Evolutionary conservation across 176 grass and related monocot genomes (phyloP).

Genomic region (Coix lacrymajobi): DNA sequence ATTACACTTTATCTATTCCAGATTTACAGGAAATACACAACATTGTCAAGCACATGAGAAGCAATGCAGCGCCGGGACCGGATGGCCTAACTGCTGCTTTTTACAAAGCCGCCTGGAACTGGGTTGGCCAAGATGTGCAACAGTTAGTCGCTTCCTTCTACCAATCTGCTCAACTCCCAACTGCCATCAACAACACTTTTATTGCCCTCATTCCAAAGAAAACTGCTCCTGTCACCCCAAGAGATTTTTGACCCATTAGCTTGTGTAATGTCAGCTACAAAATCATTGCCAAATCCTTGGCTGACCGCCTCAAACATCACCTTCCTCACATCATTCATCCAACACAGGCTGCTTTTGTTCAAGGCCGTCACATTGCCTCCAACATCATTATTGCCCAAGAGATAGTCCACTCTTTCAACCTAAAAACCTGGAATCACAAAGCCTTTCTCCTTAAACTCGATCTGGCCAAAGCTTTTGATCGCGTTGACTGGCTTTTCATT

Average conservation of each 20-base stretch:
- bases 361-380: too few species aligned
- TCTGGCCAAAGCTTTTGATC: neutral
- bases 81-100: neutral
- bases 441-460: neutral
- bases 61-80: neutral
- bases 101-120: neutral
- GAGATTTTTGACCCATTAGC: neutral
- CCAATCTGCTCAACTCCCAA: too few species aligned
- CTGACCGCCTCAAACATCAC: neutral
- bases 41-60: neutral
- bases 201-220: too few species aligned
- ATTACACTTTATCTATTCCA: neutral
- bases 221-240: too few species aligned
- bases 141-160: neutral
- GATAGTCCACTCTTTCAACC: neutral
- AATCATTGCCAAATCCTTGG: neutral
- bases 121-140: too few species aligned
- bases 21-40: neutral
- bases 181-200: too few species aligned
- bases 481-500: neutral
- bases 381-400: too few species aligned
- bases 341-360: too few species aligned
- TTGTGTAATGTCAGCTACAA: neutral
- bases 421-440: rapidly evolving
- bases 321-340: neutral